Base-by-base conservation (phyloP, 2,329 filamentous ascomycete genomes). In the Orbilia brochopaga region DNA sequence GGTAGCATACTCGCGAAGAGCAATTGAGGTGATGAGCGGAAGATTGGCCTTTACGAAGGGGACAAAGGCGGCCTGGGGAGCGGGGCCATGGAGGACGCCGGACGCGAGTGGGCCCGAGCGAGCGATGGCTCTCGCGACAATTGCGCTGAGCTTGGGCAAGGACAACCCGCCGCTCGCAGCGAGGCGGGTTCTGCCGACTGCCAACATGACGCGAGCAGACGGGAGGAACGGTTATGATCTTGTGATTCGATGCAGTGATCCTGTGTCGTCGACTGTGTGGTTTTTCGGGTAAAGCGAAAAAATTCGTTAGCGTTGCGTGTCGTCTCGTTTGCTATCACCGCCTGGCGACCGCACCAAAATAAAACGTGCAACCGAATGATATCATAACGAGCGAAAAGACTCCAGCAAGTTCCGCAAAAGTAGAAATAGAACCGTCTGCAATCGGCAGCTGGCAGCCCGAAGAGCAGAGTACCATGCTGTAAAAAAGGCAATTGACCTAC, bases 21-120 rank as follows among this genome's bases (percentile, higher is more conserved):
- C 55, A 19, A 72, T 48, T 27, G 46, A 59, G 50, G 60, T 59
- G 32, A 72, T 30, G 56, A 64, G 48, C 6, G 67, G 67, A 10
- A 72, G 44, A 37, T 72, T 72, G 55, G 67, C 67, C 50, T 72
- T 72, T 21, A 72, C 55, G 67, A 72, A 72, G 40, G 66, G 66
- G 60, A 55, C 66, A 37, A 72, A 54, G 27, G 66, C 57, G 11
- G 67, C 60, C 44, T 58, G 67, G 30, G 27, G 10, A 32, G 60
- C 67, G 32, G 32, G 40, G 35, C 52, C 61, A 60, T 65, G 65
- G 56, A 46, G 35, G 55, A 52, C 54, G 54, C 66, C 59, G 24
- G 67, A 51, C 27, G 67, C 59, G 42, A 72, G 67, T 40, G 67
- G 67, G 17, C 60, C 60, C n/a, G 60, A 65, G 51, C 67, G 67